These are phyloP conservation scores for Thyridium curvatum DNA, from an alignment of 2,329 filamentous ascomycete genomes.

Conservation along the genomic window DNA sequence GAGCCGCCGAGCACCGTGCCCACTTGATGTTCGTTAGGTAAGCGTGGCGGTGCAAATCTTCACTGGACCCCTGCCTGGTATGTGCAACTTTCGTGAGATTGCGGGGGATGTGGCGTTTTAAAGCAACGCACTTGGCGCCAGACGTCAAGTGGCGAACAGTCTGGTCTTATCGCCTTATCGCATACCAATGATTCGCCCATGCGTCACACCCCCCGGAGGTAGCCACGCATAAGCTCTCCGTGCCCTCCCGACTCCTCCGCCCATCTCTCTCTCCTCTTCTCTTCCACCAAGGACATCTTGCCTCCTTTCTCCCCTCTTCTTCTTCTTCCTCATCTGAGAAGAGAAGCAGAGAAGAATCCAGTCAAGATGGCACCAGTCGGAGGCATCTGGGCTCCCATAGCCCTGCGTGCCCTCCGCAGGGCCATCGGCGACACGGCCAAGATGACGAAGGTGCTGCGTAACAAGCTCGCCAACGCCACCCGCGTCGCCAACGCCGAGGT, in stretches of 20 bases:
- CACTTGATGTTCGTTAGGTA: no score
- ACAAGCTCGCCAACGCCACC: constrained; percentile 37
- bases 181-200: no score
- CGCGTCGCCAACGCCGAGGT: constrained; percentile 36
- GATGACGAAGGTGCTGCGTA: constrained; percentile 44
- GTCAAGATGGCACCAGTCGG: constrained; percentile 47
- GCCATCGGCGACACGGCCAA: constrained; percentile 34
- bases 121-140: no score
- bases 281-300: not conserved
- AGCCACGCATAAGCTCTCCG: no score
- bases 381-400: constrained; percentile 51
- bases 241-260: not conserved
- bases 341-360: constrained; percentile 15
- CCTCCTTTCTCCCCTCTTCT: constrained; percentile 2
- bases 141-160: no score
- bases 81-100: no score
- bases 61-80: no score
- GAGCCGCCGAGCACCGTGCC: not conserved
- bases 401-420: constrained; percentile 47
- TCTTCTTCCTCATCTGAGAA: not conserved
- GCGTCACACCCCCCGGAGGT: no score
- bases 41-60: no score
- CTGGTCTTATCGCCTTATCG: no score
- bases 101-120: constrained; percentile 2
- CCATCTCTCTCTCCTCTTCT: constrained; percentile 2